A percentile compares a stretch with the other conserved stretches of the same genome.
phyloP scores from a whole-genome alignment of 805 yeast species.

The Tetrapisispora arboricola region DNA sequence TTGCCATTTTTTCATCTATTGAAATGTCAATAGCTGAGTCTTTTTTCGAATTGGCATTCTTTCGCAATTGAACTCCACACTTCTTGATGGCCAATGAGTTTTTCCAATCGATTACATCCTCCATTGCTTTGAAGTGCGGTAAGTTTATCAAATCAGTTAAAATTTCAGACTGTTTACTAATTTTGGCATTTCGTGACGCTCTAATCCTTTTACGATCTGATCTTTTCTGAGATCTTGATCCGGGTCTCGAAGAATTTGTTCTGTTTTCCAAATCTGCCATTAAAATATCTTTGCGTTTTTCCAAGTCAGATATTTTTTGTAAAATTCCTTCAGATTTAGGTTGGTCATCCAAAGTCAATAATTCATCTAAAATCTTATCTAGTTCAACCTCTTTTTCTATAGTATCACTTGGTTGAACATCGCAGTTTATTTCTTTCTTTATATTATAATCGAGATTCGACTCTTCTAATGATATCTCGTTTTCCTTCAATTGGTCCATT shows the following conservation, averaged over 20 bases:
- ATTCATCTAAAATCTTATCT: conserved; percentile 30
- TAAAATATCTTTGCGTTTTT: conserved; percentile 22
- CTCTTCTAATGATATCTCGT: conserved; percentile 29
- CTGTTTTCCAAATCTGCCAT: conserved; percentile 13
- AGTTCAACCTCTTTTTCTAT: conserved; percentile 16
- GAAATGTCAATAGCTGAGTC: conserved; percentile 22
- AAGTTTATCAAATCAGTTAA: conserved; percentile 18
- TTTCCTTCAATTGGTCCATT: conserved; percentile 32
- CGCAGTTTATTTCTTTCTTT: conserved; percentile 3
- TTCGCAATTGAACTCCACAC: conserved; percentile 21
- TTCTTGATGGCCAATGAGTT: conserved; percentile 16
- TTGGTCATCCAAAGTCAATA: conserved; percentile 29
- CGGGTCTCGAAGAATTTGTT: conserved; percentile 10
- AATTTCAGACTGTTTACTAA: conserved; percentile 17
- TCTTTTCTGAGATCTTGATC: conserved; percentile 16
- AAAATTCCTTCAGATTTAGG: conserved; percentile 22
- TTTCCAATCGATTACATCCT: conserved; percentile 19
- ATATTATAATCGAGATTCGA: conserved; percentile 7
- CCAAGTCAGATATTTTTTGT: conserved; percentile 20
- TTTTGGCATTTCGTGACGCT: conserved; percentile 15
- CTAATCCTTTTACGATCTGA: conserved; percentile 15
- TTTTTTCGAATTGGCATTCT: conserved; percentile 18
- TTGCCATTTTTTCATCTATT: conserved; percentile 25
- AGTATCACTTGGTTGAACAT: conserved; percentile 5
- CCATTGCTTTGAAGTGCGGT: conserved; percentile 17